phyloP scores from a whole-genome alignment of 768 basidiomycete genomes.

The Tulasnella sp. region DNA sequence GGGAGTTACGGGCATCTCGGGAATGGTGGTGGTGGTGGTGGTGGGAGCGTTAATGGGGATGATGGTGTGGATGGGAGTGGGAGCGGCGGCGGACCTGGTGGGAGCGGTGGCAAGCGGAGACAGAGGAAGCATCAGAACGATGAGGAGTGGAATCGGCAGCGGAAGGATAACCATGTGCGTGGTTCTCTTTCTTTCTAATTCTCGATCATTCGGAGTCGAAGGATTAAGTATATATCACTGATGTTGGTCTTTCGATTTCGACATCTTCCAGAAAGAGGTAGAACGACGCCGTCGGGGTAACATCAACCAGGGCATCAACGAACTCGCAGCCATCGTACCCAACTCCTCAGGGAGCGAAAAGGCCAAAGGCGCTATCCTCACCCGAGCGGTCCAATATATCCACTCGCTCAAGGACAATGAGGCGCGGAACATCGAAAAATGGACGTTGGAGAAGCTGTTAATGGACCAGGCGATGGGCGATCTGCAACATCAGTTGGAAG shows the following conservation, averaged over 20 bases:
- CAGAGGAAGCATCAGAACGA: conserved; percentile 10
- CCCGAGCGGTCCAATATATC: conserved; percentile 84
- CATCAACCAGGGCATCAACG: conserved; percentile 94
- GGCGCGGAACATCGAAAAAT: conserved; percentile 82
- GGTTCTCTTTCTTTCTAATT: not conserved
- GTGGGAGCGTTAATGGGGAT: too few relatives aligned
- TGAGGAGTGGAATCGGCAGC: conserved; percentile 68
- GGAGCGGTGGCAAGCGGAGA: conserved; percentile 4
- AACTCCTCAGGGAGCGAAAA: conserved; percentile 78
- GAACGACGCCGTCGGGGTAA: conserved; percentile 89
- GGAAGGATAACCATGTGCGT: conserved; percentile 74
- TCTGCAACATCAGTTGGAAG: conserved; percentile 52
- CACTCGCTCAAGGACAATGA: conserved; percentile 85
- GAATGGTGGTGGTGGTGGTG: too few relatives aligned
- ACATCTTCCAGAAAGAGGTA: conserved; percentile 84
- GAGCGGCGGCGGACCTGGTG: too few relatives aligned
- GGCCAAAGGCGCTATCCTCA: conserved; percentile 76
- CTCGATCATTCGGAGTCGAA: not conserved
- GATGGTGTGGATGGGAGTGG: too few relatives aligned
- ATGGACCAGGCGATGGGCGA: conserved; percentile 59
- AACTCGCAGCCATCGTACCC: conserved; percentile 79
- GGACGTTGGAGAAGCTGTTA: conserved; percentile 84
- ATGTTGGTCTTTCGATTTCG: not conserved
- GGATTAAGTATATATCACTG: not conserved
- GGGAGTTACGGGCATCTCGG: too few relatives aligned